Evolutionary conservation across 257 asterid species (phyloP).

Genomic region (Thymus mandschuricus): DNA sequence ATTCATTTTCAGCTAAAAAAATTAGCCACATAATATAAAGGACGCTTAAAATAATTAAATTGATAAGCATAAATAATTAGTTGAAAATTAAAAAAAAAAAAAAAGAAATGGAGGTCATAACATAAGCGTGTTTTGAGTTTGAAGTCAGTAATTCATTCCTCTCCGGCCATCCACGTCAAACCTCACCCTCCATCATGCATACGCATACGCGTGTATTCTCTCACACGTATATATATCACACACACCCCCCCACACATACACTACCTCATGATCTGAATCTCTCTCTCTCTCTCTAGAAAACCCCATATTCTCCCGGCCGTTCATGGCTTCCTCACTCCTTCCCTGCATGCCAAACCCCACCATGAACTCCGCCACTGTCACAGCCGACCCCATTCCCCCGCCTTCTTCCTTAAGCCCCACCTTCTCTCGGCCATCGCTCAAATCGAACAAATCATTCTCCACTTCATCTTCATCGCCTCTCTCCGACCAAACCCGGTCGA

Average conservation of each 20-base stretch:
- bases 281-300: background rate
- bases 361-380: constrained; percentile 29
- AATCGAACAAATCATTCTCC: constrained; percentile 7
- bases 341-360: constrained; percentile 24
- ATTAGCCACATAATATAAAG: too few relatives aligned
- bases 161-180: constrained; percentile 31
- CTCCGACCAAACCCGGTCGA: background rate
- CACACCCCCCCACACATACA: background rate
- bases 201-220: constrained; percentile 21
- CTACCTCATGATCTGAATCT: too few relatives aligned
- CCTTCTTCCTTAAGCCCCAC: background rate
- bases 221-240: background rate
- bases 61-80: too few relatives aligned
- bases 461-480: background rate
- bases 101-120: background rate
- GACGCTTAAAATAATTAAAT: too few relatives aligned
- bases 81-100: background rate
- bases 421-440: constrained; percentile 2
- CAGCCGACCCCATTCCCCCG: constrained; percentile 22
- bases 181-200: constrained; percentile 15
- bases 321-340: constrained; percentile 36
- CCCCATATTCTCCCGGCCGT: constrained; percentile 6
- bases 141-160: constrained; percentile 13
- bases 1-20: too few relatives aligned
- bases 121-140: constrained; percentile 31